Conservation (phyloP, 2,329 filamentous ascomycete species). For the Hypoxylon sp. region DNA sequence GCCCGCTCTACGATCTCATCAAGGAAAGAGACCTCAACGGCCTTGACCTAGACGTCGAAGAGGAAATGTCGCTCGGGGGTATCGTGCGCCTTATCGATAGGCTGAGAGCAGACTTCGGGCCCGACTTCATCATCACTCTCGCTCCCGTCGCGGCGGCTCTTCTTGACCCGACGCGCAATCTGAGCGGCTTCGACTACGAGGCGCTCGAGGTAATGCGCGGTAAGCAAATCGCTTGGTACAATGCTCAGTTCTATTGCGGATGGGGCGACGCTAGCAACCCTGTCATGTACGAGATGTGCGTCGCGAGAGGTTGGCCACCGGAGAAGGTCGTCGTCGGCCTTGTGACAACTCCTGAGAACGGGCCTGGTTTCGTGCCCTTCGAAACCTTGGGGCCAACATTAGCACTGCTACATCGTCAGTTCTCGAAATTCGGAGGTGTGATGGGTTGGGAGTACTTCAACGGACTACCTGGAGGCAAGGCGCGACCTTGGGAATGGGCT, state of each 20-base stretch:
- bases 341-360: slow-evolving; percentile 81
- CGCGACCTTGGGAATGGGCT: slow-evolving; percentile 81
- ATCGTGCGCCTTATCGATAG: slow-evolving; percentile 75
- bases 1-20: slow-evolving; percentile 74
- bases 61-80: slow-evolving; percentile 75
- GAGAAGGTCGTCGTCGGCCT: slow-evolving; percentile 81
- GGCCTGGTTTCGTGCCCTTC: slow-evolving; percentile 74
- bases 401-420: slow-evolving; percentile 68
- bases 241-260: slow-evolving; percentile 87
- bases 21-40: slow-evolving; percentile 72
- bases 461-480: slow-evolving; percentile 70
- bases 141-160: slow-evolving; percentile 84
- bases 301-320: slow-evolving; percentile 74
- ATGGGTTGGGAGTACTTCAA: slow-evolving; percentile 94
- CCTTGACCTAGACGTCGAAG: slow-evolving; percentile 82
- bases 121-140: slow-evolving; percentile 79
- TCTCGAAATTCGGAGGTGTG: slow-evolving; percentile 80
- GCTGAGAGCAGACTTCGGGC: slow-evolving; percentile 76
- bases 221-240: slow-evolving; percentile 81
- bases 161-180: slow-evolving; percentile 71
- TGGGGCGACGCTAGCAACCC: slow-evolving; percentile 77
- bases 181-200: slow-evolving; percentile 83
- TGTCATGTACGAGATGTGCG: slow-evolving; percentile 62
- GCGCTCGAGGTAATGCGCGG: slow-evolving; percentile 76
- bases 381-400: slow-evolving; percentile 71